Evolutionary conservation across 2,329 filamentous ascomycete genomes (phyloP), one percentile per base, ranked within the genome.

Genomic region (Diaporthe vexans): DNA sequence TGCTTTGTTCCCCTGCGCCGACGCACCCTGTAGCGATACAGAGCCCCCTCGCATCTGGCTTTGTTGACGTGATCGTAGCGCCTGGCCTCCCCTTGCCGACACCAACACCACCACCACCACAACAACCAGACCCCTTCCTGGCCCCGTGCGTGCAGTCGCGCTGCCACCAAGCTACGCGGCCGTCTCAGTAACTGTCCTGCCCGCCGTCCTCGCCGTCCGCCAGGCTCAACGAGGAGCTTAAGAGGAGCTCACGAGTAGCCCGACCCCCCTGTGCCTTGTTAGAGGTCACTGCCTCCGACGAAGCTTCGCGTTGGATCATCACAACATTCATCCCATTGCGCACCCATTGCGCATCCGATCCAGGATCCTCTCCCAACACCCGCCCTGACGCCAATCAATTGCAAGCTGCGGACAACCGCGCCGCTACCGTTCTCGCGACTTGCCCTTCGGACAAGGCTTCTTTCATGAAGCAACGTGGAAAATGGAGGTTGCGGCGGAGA

Each of bases 401-500:
- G 71, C 37, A 33, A 54, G 35, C 48, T 61, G 33, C 35, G 33
- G 37, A 26, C 35, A 43, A 43, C 26, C 48, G 26, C 59, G 65
- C 67, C 56, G 37, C 21, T 51, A 51, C 54, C 17, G 11, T 57
- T 33, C 67, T 67, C 74, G 72, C 70, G 65, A 70, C 54, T 56
- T 65, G 68, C 52, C 72, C 43, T 72, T 68, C 68, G 69, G 68
- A 63, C 72, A 52, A 74, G 69, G 58, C 61, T 69, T 72, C 74
- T 74, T 75, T 75, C 74, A 75, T 75, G 74, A 75, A 74, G 74
- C 61, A 74, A 73, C 70, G 65, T 74, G 81, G 85, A 87, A 83
- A 83, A 91, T 91, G 89, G 89, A 90, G 86, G 87, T 85, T 85
- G 87, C 88, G 85, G 87, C 86, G 81, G 88, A 89, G 84, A 87